Percentiles rank a stretch among this genome's conserved stretches.
phyloP scores from a whole-genome alignment of 208 protist species.

The Giardia muris region DNA sequence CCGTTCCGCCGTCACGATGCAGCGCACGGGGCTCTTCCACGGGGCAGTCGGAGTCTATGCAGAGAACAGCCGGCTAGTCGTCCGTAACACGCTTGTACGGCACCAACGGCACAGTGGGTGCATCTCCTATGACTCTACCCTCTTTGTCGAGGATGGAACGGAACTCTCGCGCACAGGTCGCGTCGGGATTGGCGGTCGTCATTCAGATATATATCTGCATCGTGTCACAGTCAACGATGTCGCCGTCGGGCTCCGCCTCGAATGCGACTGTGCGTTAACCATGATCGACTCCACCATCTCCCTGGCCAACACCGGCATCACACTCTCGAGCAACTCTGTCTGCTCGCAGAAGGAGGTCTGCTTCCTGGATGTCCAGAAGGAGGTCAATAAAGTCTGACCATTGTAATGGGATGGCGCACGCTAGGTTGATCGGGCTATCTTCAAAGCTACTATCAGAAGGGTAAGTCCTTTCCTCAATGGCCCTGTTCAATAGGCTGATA shows the following conservation, averaged over 20 bases:
- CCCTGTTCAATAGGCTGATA: too few relatives aligned
- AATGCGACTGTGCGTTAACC: not conserved
- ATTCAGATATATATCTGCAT: not conserved
- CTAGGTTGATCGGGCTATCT: too few relatives aligned
- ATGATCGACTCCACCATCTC: not conserved
- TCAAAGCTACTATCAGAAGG: too few relatives aligned
- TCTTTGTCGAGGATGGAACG: not conserved
- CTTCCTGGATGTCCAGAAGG: not conserved
- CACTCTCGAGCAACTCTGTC: not conserved
- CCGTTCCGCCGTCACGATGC: not conserved
- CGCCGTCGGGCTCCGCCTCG: not conserved
- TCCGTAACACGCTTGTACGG: not conserved
- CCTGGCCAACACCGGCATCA: not conserved
- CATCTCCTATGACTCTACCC: not conserved
- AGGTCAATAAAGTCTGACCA: not conserved
- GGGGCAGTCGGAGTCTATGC: not conserved
- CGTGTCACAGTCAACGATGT: not conserved
- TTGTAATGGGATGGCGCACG: not conserved
- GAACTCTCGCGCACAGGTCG: not conserved
- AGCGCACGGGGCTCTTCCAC: not conserved
- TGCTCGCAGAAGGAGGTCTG: not conserved
- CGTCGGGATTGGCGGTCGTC: not conserved
- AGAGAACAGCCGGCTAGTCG: not conserved
- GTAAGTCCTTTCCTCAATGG: too few relatives aligned
- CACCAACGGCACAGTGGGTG: not conserved